phyloP scores from a whole-genome alignment of 306 rosid species.

The Corylus heterophylla region DNA sequence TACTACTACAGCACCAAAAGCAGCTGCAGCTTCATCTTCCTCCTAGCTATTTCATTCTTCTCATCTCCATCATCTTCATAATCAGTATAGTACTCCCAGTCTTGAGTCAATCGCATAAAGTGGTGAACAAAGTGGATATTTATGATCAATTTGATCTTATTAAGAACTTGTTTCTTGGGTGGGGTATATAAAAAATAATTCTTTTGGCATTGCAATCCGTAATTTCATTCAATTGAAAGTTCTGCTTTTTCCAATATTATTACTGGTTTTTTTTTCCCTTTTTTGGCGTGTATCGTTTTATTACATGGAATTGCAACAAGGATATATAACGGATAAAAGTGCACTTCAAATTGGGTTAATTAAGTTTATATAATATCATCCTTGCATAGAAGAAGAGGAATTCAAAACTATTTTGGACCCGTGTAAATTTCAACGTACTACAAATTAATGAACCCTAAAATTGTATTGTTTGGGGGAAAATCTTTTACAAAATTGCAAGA shows the following conservation, averaged over 20 bases:
- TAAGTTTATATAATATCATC: no score
- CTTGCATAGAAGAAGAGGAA: background rate
- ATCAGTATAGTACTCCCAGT: conserved; percentile 28
- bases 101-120: conserved; percentile 21
- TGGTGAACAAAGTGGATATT: conserved; percentile 42
- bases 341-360: no score
- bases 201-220: conserved; percentile 34
- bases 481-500: background rate
- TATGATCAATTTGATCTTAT: conserved; percentile 38
- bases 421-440: no score
- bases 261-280: background rate
- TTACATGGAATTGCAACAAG: no score
- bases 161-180: conserved; percentile 25
- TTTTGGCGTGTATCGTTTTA: no score
- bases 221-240: conserved; percentile 34
- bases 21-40: conserved; percentile 9
- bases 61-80: conserved; percentile 10
- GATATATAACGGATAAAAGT: no score
- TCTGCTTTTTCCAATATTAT: conserved; percentile 26
- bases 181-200: conserved; percentile 61
- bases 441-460: background rate
- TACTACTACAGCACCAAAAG: conserved; percentile 20
- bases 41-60: background rate
- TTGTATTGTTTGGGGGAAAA: background rate
- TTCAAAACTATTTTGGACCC: no score